These are phyloP conservation scores for Paratrimastix pyriformis DNA, from an alignment of 78 protist genomes.

Conservation along the genomic window DNA sequence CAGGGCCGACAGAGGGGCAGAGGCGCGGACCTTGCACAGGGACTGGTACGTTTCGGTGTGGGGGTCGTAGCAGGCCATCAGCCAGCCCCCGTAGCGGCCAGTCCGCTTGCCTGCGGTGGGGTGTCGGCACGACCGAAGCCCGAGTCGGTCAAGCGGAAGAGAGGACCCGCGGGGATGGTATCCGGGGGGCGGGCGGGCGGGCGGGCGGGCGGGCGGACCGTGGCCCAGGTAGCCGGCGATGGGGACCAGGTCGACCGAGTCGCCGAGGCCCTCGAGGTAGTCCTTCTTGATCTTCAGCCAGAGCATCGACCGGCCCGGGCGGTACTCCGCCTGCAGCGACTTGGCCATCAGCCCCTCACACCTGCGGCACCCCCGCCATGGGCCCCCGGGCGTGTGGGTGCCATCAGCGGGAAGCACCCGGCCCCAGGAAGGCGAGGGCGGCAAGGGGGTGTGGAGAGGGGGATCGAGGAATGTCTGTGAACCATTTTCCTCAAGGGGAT, in stretches of 20 bases:
- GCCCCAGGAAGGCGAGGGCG: too few species aligned
- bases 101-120: slow-evolving; percentile 79
- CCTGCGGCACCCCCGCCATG: not conserved
- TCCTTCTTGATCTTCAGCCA: slow-evolving; percentile 75
- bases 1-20: not conserved
- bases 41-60: slow-evolving; percentile 79
- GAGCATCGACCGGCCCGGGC: not conserved
- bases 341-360: slow-evolving; percentile 98
- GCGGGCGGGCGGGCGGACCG: not conserved
- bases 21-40: slow-evolving; percentile 60
- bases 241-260: slow-evolving; percentile 89
- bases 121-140: not conserved
- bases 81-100: slow-evolving; percentile 79
- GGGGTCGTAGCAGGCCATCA: slow-evolving; percentile 82
- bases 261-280: slow-evolving; percentile 87
- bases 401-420: too few species aligned
- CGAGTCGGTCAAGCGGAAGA: not conserved
- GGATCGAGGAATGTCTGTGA: too few species aligned
- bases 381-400: not conserved
- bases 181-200: not conserved
- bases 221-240: slow-evolving; percentile 89
- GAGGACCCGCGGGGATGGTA: not conserved
- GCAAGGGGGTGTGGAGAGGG: too few species aligned
- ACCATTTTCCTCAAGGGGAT: too few species aligned
- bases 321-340: slow-evolving; percentile 50